Conservation (phyloP, 2,329 filamentous ascomycete genomes). For the Gaeumannomyces tritici region DNA sequence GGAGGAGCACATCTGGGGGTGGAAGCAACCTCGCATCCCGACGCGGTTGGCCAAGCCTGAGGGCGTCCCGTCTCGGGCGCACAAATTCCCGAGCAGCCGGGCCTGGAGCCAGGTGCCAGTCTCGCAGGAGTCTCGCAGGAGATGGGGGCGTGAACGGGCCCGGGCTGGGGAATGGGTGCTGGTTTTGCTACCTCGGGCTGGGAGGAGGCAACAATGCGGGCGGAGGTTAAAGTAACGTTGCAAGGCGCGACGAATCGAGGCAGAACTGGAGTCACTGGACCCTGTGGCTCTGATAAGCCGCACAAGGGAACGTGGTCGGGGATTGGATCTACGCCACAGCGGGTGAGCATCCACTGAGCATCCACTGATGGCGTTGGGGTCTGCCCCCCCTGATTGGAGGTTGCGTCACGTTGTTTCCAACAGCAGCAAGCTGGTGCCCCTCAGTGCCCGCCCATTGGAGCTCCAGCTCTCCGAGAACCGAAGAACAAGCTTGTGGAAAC, state of each 20-base stretch:
- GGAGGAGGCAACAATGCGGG: not conserved
- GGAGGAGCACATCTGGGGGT: too few relatives aligned
- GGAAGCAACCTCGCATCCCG: too few relatives aligned
- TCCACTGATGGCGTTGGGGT: too few relatives aligned
- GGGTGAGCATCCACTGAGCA: too few relatives aligned
- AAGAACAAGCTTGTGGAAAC: too few relatives aligned
- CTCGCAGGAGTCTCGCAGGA: too few relatives aligned
- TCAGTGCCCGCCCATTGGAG: too few relatives aligned
- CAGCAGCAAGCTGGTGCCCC: too few relatives aligned
- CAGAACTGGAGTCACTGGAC: not conserved
- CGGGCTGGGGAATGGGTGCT: not conserved
- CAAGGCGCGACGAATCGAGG: not conserved
- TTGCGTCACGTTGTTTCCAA: too few relatives aligned
- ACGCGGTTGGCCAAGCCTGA: not conserved
- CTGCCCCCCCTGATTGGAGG: too few relatives aligned
- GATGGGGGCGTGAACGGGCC: too few relatives aligned
- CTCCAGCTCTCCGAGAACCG: too few relatives aligned
- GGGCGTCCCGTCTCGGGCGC: not conserved
- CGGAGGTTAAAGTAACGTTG: not conserved
- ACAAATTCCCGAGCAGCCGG: not conserved
- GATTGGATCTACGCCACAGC: not conserved
- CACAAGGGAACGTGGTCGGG: not conserved
- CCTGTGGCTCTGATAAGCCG: not conserved
- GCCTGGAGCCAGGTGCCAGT: not conserved
- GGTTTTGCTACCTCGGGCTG: not conserved